Base-by-base conservation (phyloP, 805 yeast genomes). In the Pichia phayaonensis region DNA sequence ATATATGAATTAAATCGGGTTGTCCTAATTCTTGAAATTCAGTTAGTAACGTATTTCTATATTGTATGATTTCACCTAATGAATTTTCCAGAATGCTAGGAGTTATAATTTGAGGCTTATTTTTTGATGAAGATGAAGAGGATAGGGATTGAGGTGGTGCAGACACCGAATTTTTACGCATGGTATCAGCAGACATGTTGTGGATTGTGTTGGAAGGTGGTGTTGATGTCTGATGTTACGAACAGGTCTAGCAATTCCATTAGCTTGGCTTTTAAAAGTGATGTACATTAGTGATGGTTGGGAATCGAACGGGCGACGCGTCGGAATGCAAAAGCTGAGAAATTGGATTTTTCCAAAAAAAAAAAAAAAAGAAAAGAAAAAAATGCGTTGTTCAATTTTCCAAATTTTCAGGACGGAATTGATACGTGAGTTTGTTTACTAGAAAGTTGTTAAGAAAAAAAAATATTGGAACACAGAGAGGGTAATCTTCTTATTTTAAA, bases 1-100 rank as follows among this genome's bases (percentile, higher is more conserved):
- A 66, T n/a, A 72, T 56, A 57, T 75, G 85, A 2, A 83, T 80
- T 51, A 86, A 68, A 65, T 86, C 95, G 3, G 90, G 84, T 2
- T 90, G 87, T 0, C 95, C 95, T 22, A 84, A 61, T n/a, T 81
- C 82, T 48, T 63, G 65, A 53, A 74, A 75, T 10, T 71, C 60
- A 0, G 72, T 59, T 22, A 81, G 56, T 0, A 71, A 56, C 4
- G 63, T 59, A 4, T 79, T 74, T 46, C 87, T 70, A n/a, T 72
- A 66, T 16, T 71, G 73, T 24, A 82, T 63, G n/a, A 82, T 70
- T 50, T 77, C 79, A 1, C 82, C 81, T 16, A 72, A 66, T 16
- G 68, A 66, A n/a, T 58, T 63, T 59, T 82, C 87, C 39, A 68
- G 61, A 26, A 78, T 69, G 46, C 72, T 69, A 18, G 63, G 64